Evolutionary conservation across 129 eudicot species (phyloP).

Genomic region (Lactuca sativa): DNA sequence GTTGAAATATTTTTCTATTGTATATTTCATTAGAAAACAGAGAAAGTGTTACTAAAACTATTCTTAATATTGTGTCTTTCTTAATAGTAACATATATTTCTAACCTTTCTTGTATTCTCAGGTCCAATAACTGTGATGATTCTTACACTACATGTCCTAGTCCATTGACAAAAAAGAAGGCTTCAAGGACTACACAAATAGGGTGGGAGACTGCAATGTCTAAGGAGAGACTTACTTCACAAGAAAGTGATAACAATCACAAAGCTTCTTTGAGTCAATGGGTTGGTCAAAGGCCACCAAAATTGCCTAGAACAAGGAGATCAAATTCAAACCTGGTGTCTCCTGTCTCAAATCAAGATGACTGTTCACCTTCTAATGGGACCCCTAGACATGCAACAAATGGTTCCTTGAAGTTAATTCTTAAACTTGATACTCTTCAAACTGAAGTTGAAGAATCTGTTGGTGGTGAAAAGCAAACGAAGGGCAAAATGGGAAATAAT

Average conservation of each 20-base stretch:
- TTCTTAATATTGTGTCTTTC: too few species aligned
- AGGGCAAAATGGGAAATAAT: conserved; percentile 39
- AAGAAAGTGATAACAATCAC: conserved; percentile 41
- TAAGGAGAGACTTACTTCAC: conserved; percentile 37
- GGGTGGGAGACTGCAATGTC: conserved; percentile 54
- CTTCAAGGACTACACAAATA: conserved; percentile 49
- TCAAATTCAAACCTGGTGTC: conserved; percentile 61
- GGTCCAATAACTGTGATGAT: conserved; percentile 62
- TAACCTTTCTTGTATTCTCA: conserved; percentile 20
- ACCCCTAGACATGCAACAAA: conserved; percentile 36
- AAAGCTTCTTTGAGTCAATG: conserved; percentile 77
- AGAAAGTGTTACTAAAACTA: too few species aligned
- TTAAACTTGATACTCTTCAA: conserved; percentile 54
- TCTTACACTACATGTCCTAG: conserved; percentile 6
- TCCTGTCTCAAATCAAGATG: conserved; percentile 68
- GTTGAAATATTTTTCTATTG: too few species aligned
- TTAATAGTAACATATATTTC: too few species aligned
- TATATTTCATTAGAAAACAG: too few species aligned
- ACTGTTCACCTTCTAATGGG: conserved; percentile 51
- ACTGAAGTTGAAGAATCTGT: conserved; percentile 73
- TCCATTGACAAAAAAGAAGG: conserved; percentile 59
- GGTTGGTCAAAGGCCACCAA: conserved; percentile 88
- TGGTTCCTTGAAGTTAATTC: conserved; percentile 46
- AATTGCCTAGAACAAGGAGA: conserved; percentile 75
- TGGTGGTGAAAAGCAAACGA: conserved; percentile 54